Evolutionary conservation across 495 filamentous ascomycete genomes (phyloP), one percentile per base, ranked within the genome.

Genomic region (Penicillium cinerascens): DNA sequence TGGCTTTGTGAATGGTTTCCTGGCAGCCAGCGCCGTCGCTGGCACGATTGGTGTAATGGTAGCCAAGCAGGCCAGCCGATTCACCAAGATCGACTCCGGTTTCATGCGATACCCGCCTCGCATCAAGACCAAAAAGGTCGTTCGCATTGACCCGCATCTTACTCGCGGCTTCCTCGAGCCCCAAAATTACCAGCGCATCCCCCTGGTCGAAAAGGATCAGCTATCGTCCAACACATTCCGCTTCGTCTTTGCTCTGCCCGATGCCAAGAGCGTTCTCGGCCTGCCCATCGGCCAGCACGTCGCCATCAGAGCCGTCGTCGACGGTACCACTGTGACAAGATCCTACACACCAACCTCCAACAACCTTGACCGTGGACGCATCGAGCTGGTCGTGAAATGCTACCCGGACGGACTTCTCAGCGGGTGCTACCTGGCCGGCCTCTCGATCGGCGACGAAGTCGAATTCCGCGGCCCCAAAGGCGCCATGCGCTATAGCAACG

Each of bases 221-320:
- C 56, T 82, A 9, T 66, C 77, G 2, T 56, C 73, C 5, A 75
- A 74, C 49, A 78, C 78, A 18, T 79, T 72, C 60, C 67, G 63
- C 16, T 67, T 81, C 37, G 60, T 73, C 40, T 81, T 82, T 46
- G 65, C 67, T 26, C 70, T 82, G 2, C 80, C 80, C 7, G 58
- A 55, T 6, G 17, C 59, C 9, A 51, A 61, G 6, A 60, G 63
- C 15, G 66, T 77, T 0, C 66, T 82, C 2, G 78, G 80, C 23
- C 69, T 82, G 1, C 80, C 78, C 1, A 78, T 73, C 17, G 77
- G 78, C 3, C 77, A 81, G 54, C 77, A 81, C 53, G 69, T 81
- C 21, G 73, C 73, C n/a, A 78, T 81, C 52, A 66, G 65, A 29
- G 71, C 75, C 3, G 56, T 46, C 6, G 58, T 80, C n/a, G 57